Base-by-base conservation (phyloP, 345 rosid species). In the Rubroshorea leprosula region DNA sequence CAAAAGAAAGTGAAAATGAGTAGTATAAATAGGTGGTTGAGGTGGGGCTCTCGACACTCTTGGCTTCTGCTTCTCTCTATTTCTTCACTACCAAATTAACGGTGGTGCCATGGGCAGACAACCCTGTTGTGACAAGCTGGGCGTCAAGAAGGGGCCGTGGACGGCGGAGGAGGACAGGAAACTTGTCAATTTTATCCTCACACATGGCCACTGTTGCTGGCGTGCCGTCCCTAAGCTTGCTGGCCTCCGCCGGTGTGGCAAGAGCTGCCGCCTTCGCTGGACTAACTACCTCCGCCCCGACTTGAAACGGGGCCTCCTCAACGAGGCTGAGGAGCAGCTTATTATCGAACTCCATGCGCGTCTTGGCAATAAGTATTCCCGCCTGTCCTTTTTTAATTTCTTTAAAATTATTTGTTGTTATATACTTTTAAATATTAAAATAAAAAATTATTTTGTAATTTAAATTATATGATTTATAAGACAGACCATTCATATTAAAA, bases 211-310 rank as follows among this genome's bases (percentile, higher is more conserved):
- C 51, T 85, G 93, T 60, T 86, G 93, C 56, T 86, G 93, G 94
- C 80, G 89, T 2, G 82, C 80, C 8, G 75, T 86, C 9, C 94
- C 94, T 0, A 83, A 81, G 69, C 85, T 86, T 43, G 83, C 94
- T 5, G 87, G 85, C 7, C 79, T 86, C 68, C 76, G 79, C 19
- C 85, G 94, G 18, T 83, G 94, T 23, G 93, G 93, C 51, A 86
- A 86, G 70, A 86, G 93, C 14, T 83, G 93, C 68, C 89, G 93
- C 9, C 85, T 86, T 59, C 89, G 94, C 6, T 86, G 94, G 94
- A 86, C 85, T n/a, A 86, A 86, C 53, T 83, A 86, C 54, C 89
- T 86, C 62, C 85, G 89, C 31, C 89, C 94, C 5, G 89, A 83
- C 80, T 63, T 86, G 54, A 86, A 86, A 62, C 71, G 87, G 19